Evolutionary conservation across 2,329 filamentous ascomycete species (phyloP).

Genomic region (Epichloe bromicola): DNA sequence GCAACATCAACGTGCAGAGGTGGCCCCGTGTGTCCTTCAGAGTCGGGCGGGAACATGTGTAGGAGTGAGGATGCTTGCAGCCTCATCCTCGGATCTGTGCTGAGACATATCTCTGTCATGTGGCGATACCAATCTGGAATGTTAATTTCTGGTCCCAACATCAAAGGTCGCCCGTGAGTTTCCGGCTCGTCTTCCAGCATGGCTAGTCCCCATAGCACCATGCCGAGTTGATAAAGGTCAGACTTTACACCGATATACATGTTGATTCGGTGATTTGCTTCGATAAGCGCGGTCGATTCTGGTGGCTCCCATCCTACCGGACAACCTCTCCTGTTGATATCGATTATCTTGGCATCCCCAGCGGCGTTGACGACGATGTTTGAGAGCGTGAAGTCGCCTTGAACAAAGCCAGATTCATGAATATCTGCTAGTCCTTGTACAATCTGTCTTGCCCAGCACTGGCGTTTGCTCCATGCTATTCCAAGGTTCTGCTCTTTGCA

Average conservation of each 20-base stretch:
- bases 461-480: constrained; percentile 57
- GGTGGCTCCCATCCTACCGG: constrained; percentile 96
- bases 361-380: constrained; percentile 87
- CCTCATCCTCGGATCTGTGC: constrained; percentile 57
- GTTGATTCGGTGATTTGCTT: constrained; percentile 77
- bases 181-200: constrained; percentile 86
- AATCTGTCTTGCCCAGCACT: constrained; percentile 85
- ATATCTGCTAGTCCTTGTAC: constrained; percentile 82
- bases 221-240: constrained; percentile 88
- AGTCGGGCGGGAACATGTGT: constrained; percentile 44
- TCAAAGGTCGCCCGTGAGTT: constrained; percentile 56
- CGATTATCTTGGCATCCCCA: constrained; percentile 89
- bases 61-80: constrained; percentile 62
- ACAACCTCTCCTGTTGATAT: constrained; percentile 95
- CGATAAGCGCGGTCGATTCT: constrained; percentile 73
- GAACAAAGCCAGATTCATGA: constrained; percentile 90
- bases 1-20: constrained; percentile 29
- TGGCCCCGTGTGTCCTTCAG: constrained; percentile 10
- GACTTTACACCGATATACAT: constrained; percentile 99
- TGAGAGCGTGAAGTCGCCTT: constrained; percentile 92
- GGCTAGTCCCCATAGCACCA: constrained; percentile 90
- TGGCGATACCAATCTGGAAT: constrained; percentile 70
- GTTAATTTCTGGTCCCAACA: constrained; percentile 41
- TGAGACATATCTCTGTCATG: constrained; percentile 66
- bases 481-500: constrained; percentile 42